Evolutionary conservation across 805 yeast genomes (phyloP), one percentile per base, ranked within the genome.

Genomic region (Sporopachydermia quercuum): DNA sequence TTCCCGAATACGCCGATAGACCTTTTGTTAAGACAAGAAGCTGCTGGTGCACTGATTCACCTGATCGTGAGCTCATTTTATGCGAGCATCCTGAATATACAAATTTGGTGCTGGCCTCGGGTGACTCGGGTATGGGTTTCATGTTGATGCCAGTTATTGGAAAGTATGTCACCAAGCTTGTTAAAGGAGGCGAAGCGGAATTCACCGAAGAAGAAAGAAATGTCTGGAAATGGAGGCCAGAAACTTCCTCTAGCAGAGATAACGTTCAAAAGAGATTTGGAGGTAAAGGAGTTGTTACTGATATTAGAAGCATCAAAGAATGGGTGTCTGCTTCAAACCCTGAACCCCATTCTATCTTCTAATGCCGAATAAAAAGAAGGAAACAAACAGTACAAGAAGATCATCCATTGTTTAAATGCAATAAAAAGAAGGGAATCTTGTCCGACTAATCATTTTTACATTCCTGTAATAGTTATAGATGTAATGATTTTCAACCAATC

Each of bases 11-110:
- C 8, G 45, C 48, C n/a, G 19, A 34, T 16, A 37, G 51, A 5
- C 47, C 48, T 14, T 47, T 46, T 33, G 42, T 35, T 15, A 39
- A 55, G 3, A 64, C 61, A 14, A 67, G 62, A 40, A 65, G 59
- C 41, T 60, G 65, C 42, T 68, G 63, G 63, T 58, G 57, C 40
- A 57, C 58, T 3, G 62, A 59, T 40, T 49, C 62, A 3, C 56
- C 56, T 15, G 51, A 57, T 37, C 52, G 55, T 27, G 60, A 59
- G 37, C 57, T 51, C 39, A 42, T 58, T 16, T 45, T 54, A 18
- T 57, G 52, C 35, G 47, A 45, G 30, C 49, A 43, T 34, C 60
- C 62, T 16, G 45, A 40, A 5, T 47, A 47, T 19, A 48, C 47
- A 18, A 50, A 49, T 16, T 39, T 58, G 23, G 37, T 58, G 4